phyloP scores from a whole-genome alignment of 1,139 yeast species.

The Waltiozyma sp. region DNA sequence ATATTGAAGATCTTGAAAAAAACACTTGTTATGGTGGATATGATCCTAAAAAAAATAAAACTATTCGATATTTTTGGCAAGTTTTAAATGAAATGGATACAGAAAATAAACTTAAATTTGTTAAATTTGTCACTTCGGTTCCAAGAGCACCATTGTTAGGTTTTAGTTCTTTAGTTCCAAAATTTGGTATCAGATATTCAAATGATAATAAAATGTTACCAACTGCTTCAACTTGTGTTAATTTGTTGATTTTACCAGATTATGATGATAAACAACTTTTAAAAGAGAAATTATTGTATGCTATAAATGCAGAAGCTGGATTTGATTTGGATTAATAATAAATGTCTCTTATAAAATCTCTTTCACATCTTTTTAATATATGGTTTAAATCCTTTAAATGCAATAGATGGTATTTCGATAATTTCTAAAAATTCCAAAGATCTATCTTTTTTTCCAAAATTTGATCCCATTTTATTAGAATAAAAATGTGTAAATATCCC shows the following conservation, averaged over 20 bases:
- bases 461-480: neutral
- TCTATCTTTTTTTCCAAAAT: neutral
- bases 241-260: constrained; percentile 75
- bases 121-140: constrained; percentile 85
- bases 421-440: neutral
- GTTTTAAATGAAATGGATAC: constrained; percentile 57
- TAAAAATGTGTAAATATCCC: neutral
- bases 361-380: neutral
- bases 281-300: constrained; percentile 55
- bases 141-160: constrained; percentile 89
- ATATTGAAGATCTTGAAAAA: constrained; percentile 53
- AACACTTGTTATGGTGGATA: constrained; percentile 39
- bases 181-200: constrained; percentile 61
- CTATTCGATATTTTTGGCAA: constrained; percentile 63
- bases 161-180: constrained; percentile 61
- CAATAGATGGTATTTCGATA: neutral
- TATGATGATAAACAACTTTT: constrained; percentile 52
- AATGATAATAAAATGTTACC: constrained; percentile 50
- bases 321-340: constrained; percentile 66
- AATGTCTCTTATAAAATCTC: neutral
- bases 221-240: constrained; percentile 89
- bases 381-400: neutral
- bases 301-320: constrained; percentile 74
- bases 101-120: constrained; percentile 48
- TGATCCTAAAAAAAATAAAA: constrained; percentile 46